These are phyloP conservation scores for Malassezia pachydermatis DNA, from an alignment of 1,284 basidiomycete genomes.

Conservation along the genomic window DNA sequence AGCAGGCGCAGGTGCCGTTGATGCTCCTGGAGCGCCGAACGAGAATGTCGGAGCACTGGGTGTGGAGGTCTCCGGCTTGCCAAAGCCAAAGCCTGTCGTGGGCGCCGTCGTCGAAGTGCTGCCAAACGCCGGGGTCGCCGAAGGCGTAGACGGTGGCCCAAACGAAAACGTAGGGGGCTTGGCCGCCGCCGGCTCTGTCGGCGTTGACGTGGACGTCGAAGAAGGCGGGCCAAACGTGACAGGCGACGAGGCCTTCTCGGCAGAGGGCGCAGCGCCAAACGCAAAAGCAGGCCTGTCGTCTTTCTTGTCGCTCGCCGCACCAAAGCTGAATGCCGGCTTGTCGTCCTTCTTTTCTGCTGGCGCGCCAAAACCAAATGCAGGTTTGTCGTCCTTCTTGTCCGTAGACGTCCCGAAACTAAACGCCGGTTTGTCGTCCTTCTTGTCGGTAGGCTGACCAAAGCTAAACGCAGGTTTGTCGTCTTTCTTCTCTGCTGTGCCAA, in stretches of 20 bases:
- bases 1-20: conserved; percentile 1
- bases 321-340: conserved; percentile 21
- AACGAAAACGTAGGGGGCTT: background rate
- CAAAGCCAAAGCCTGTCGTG: conserved; percentile 18
- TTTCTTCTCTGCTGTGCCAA: conserved; percentile 2
- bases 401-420: background rate
- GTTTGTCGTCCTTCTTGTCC: conserved; percentile 3
- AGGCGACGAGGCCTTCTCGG: too few relatives aligned
- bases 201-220: too few relatives aligned
- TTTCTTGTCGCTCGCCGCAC: conserved; percentile 18
- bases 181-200: background rate
- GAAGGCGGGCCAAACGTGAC: conserved; percentile 19
- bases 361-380: conserved; percentile 22
- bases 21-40: background rate
- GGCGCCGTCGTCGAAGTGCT: background rate
- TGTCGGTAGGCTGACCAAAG: background rate
- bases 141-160: background rate
- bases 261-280: too few relatives aligned
- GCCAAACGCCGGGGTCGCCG: background rate
- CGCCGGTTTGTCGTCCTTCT: conserved; percentile 11
- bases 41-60: conserved; percentile 2
- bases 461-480: background rate
- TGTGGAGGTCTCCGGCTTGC: too few relatives aligned
- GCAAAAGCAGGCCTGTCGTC: background rate
- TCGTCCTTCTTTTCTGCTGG: conserved; percentile 12